These are phyloP conservation scores for Crithidia acanthocephali DNA, from an alignment of 208 protist genomes.

Conservation along the genomic window DNA sequence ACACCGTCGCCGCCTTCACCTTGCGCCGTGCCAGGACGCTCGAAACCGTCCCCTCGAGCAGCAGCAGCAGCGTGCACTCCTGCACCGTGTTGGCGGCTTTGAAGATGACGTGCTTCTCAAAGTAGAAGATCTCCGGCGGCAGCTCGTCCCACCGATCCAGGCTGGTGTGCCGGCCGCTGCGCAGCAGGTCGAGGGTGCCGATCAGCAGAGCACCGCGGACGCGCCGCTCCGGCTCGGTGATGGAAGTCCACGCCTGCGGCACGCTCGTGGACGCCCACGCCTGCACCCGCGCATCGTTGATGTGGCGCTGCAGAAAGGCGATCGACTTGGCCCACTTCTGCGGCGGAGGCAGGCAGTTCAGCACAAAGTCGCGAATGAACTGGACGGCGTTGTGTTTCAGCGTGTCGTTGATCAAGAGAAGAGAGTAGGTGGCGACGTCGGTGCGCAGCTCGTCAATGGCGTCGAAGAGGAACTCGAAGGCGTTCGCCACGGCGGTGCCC, in stretches of 20 bases:
- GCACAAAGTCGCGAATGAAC: constrained; percentile 78
- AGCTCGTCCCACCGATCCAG: constrained; percentile 72
- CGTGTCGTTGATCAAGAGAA: constrained; percentile 57
- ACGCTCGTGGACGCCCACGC: constrained; percentile 37
- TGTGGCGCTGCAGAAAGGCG: constrained; percentile 54
- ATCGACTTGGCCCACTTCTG: constrained; percentile 62
- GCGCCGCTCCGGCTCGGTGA: constrained; percentile 51
- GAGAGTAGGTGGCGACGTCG: constrained; percentile 73
- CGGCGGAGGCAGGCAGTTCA: constrained; percentile 56
- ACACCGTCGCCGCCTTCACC: constrained; percentile 40
- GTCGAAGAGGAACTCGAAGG: constrained; percentile 72
- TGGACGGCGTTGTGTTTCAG: constrained; percentile 66
- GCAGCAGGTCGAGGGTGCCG: constrained; percentile 63
- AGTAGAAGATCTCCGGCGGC: constrained; percentile 77
- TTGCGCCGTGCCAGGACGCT: constrained; percentile 59
- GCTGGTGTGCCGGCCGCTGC: constrained; percentile 48
- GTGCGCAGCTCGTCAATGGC: constrained; percentile 59
- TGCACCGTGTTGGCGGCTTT: constrained; percentile 82
- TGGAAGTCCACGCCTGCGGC: constrained; percentile 40
- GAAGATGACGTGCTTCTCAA: constrained; percentile 83
- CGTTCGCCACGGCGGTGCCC: constrained; percentile 63
- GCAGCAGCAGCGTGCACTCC: constrained; percentile 66
- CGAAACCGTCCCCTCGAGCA: constrained; percentile 75
- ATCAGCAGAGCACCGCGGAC: constrained; percentile 64
- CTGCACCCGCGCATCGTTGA: constrained; percentile 45